These are phyloP conservation scores for Lasiodiplodia citricola DNA, from an alignment of 2,329 filamentous ascomycete genomes.

Conservation along the genomic window DNA sequence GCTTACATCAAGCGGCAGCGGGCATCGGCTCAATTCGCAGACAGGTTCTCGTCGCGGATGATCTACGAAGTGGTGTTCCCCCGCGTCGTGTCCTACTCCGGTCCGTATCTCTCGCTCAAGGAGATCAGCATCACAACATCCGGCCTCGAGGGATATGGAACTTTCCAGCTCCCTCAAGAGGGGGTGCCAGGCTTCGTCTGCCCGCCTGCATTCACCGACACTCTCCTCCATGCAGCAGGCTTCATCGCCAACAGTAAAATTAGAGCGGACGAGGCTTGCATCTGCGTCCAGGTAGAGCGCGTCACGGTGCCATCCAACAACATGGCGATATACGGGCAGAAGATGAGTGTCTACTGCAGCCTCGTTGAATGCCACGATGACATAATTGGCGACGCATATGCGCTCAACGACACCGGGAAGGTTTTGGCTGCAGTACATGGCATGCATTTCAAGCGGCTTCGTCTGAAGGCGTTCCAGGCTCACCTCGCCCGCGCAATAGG, in stretches of 20 bases:
- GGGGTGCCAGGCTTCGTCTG: slow-evolving; percentile 30
- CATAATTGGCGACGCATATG: slow-evolving; percentile 37
- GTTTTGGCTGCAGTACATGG: slow-evolving; percentile 35
- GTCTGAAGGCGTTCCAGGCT: slow-evolving; percentile 32
- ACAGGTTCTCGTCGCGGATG: slow-evolving; percentile 34
- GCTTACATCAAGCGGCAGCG: slow-evolving; percentile 25
- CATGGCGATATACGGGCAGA: slow-evolving; percentile 30
- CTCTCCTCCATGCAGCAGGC: slow-evolving; percentile 40
- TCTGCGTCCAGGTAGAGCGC: slow-evolving; percentile 36
- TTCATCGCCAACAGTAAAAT: slow-evolving; percentile 40
- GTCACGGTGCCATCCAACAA: slow-evolving; percentile 14
- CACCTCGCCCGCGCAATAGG: slow-evolving; percentile 1
- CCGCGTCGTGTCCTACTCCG: slow-evolving; percentile 37
- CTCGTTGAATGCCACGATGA: slow-evolving; percentile 33
- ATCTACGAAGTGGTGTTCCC: slow-evolving; percentile 41
- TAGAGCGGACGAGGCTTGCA: slow-evolving; percentile 35
- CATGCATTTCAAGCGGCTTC: slow-evolving; percentile 39
- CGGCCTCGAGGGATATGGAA: slow-evolving; percentile 26
- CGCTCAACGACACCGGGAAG: slow-evolving; percentile 30
- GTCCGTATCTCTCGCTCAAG: slow-evolving; percentile 35
- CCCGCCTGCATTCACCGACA: slow-evolving; percentile 38
- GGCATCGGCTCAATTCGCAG: slow-evolving; percentile 28
- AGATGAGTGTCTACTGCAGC: slow-evolving; percentile 36
- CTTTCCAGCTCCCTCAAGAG: neutral
- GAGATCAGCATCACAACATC: slow-evolving; percentile 34